A percentile compares a stretch with the other conserved stretches of the same genome.
Evolutionary conservation across 305 asterid species (phyloP).

Genomic region (Fraxinus sp.): DNA sequence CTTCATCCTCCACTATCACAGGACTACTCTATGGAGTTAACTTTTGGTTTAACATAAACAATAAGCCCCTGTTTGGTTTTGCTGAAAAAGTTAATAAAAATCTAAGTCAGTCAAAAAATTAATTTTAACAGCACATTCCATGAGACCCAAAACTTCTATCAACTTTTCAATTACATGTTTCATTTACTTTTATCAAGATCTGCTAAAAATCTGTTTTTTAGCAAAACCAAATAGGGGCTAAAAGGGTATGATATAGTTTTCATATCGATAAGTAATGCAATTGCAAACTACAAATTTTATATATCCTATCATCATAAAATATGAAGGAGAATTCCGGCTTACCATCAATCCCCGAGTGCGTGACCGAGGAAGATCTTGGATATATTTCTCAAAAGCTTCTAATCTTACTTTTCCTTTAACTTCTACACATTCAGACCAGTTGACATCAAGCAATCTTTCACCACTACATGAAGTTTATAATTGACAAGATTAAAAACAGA

Average conservation of each 20-base stretch:
- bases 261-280: not conserved
- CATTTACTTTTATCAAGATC: not conserved
- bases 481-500: slow-evolving; percentile 17
- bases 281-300: not conserved
- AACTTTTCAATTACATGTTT: not conserved
- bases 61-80: not conserved
- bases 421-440: slow-evolving; percentile 31
- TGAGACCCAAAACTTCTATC: not conserved
- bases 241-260: not conserved
- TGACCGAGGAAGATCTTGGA: slow-evolving; percentile 34
- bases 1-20: not conserved
- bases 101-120: not conserved
- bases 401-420: slow-evolving; percentile 33
- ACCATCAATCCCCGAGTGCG: slow-evolving; percentile 37
- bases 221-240: not conserved
- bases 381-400: slow-evolving; percentile 29
- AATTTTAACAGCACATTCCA: not conserved
- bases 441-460: slow-evolving; percentile 37
- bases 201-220: not conserved
- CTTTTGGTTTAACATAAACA: not conserved
- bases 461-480: slow-evolving; percentile 28
- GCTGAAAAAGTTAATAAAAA: not conserved
- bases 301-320: not conserved
- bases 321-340: slow-evolving; percentile 13
- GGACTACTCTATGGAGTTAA: not conserved